Base-by-base conservation (phyloP, 2,329 filamentous ascomycete genomes). In the Knufia petricola region DNA sequence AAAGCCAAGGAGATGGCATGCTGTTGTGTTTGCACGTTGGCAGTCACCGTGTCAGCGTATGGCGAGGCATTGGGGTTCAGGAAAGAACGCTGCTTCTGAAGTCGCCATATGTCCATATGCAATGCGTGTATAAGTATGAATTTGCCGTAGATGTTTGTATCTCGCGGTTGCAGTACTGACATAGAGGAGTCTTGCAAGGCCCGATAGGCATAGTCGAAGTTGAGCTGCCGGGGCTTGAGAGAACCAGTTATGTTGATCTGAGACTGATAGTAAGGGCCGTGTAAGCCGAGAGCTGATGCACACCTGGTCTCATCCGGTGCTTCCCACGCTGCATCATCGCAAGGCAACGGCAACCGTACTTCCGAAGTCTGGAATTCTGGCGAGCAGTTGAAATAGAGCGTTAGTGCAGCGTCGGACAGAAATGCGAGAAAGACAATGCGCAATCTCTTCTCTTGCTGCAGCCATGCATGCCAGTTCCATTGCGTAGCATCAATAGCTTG, bases 281-380 rank as follows among this genome's bases (percentile, higher is more conserved):
- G 69, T 1, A 87, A 63, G 3, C 82, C 82, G 2, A 87, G 67
- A 4, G 81, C 79, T 53, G 77, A 72, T 19, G 79, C 79, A 60
- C 83, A 87, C 31, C 79, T 75, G 13, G 72, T 63, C 3, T 70
- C 64, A 32, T 71, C 75, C 26, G 66, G 69, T 3, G 84, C 83
- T 56, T 87, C 83, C 83, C 84, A 87, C 2, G 80, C 78, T 13
- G 80, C 81, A 63, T 87, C 84, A 57, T 87, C 83, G 12, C 77
- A 75, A 7, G 84, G 84, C 4, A 88, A 67, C n/a, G 82, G 81
- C 31, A 87, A 63, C 24, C 73, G 71, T 44, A 87, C 72, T 55
- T 86, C 82, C 28, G 79, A 71, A 7, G 73, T 66, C 50, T 85
- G 78, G 36, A 87, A 77, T 38, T 77, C 71, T 12, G 82, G 75